Conservation (phyloP, 331 rosid genomes). For the Telfairia occidentalis region DNA sequence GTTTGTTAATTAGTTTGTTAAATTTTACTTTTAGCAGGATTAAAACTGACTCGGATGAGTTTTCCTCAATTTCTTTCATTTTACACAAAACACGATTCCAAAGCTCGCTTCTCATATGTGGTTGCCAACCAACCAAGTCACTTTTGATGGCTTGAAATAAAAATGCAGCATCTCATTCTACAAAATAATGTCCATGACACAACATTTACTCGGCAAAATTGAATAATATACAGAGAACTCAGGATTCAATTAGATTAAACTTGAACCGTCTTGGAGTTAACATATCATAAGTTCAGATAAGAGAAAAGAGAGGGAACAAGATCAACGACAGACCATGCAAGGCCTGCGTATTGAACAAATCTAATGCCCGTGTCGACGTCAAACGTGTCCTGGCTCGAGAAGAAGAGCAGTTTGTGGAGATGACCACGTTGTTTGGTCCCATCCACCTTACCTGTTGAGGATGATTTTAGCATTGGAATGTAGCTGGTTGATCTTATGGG, state of each 20-base stretch:
- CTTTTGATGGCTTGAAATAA: neutral
- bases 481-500: slow-evolving; percentile 68
- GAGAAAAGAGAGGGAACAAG: slow-evolving; percentile 71
- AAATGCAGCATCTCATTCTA: neutral
- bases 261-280: slow-evolving; percentile 7
- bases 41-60: too few species aligned
- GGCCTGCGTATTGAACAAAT: slow-evolving; percentile 84
- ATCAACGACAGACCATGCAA: slow-evolving; percentile 95
- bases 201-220: neutral
- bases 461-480: slow-evolving; percentile 41
- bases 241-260: neutral
- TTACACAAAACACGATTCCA: neutral
- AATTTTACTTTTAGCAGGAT: too few species aligned
- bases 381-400: slow-evolving; percentile 40
- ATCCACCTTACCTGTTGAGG: slow-evolving; percentile 26
- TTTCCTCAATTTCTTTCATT: too few species aligned
- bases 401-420: slow-evolving; percentile 43
- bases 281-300: slow-evolving; percentile 39
- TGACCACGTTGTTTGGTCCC: slow-evolving; percentile 38
- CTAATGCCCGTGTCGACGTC: slow-evolving; percentile 90
- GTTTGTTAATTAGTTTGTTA: too few species aligned
- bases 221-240: neutral
- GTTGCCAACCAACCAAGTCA: neutral
- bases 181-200: neutral
- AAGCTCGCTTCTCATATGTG: neutral